phyloP scores from a whole-genome alignment of 2,329 filamentous ascomycete genomes.

The Ceratocystis cubensis region DNA sequence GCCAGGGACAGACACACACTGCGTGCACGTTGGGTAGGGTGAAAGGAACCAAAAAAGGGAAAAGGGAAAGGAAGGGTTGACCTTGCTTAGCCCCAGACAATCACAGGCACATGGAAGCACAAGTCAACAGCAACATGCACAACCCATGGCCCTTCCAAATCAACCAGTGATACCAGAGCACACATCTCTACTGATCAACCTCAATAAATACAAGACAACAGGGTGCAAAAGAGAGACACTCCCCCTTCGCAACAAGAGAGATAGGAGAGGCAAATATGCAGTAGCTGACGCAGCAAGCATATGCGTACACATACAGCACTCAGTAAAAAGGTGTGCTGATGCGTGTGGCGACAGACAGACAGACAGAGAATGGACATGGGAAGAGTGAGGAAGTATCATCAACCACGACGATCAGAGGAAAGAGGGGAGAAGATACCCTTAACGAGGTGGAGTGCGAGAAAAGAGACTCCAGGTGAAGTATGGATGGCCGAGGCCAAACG shows the following conservation, averaged over 20 bases:
- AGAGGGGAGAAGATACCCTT: no score
- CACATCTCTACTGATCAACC: neutral
- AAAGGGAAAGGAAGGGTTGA: neutral
- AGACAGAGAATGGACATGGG: neutral
- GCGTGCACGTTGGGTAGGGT: neutral
- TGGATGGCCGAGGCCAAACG: neutral
- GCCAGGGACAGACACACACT: neutral
- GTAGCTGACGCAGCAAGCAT: neutral
- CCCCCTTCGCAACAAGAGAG: neutral
- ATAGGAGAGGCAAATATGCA: neutral
- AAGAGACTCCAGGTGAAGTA: neutral
- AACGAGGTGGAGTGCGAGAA: neutral
- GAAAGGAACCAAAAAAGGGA: neutral
- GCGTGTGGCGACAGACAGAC: neutral
- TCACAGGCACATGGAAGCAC: neutral
- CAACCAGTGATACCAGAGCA: neutral
- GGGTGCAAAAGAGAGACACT: neutral
- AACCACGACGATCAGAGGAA: neutral
- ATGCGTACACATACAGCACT: neutral
- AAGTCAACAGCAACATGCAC: neutral
- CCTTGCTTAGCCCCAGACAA: neutral
- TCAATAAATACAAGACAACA: neutral
- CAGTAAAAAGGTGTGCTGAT: no score
- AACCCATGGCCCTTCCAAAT: neutral
- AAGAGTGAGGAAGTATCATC: neutral